Evolutionary conservation across 2,329 filamentous ascomycete species (phyloP), one percentile per base, ranked within the genome.

Genomic region (Colletotrichum ledebouriae): DNA sequence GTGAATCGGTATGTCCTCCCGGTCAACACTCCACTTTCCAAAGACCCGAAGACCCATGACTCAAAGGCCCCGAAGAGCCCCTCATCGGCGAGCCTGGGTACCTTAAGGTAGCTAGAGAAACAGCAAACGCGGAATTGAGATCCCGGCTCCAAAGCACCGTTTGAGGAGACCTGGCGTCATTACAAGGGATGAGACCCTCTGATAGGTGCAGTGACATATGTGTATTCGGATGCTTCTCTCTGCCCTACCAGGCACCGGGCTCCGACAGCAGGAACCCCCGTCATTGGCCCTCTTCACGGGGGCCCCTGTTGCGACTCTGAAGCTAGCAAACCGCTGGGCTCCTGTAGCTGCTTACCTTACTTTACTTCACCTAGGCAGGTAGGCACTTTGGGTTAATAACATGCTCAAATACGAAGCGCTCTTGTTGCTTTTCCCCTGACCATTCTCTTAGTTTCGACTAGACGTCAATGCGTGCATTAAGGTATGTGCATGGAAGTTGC

Each of bases 161-260:
- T 68, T 6, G 65, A 65, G 22, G 55, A 55, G 61, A 52, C 55
- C 66, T 66, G 66, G 66, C 66, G 66, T 60, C 66, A 69, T 69
- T 55, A 55, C 34, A 55, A 55, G 52, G 33, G 52, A 66, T 47
- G 49, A 46, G 22, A 39, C 62, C 20, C 62, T 66, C 62, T 66
- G 49, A 69, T 66, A 69, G 66, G 66, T 41, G 53, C 55, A 41
- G 61, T 56, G 65, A 65, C 61, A 65, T 66, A 57, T 47, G 61
- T 52, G 59, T 53, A 37, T 61, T 61, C 59, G 59, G 59, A 61
- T 61, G 61, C 66, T 66, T 69, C 56, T 69, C 66, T 69, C 66
- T 69, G 66, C 66, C 66, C 66, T 69, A 69, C 61, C 66, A 69
- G 66, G 66, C 66, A 69, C 62, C 55, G 66, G 55, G 61, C 22